phyloP scores from a whole-genome alignment of 75 land plant genomes.

The Cunninghamia lanceolata region DNA sequence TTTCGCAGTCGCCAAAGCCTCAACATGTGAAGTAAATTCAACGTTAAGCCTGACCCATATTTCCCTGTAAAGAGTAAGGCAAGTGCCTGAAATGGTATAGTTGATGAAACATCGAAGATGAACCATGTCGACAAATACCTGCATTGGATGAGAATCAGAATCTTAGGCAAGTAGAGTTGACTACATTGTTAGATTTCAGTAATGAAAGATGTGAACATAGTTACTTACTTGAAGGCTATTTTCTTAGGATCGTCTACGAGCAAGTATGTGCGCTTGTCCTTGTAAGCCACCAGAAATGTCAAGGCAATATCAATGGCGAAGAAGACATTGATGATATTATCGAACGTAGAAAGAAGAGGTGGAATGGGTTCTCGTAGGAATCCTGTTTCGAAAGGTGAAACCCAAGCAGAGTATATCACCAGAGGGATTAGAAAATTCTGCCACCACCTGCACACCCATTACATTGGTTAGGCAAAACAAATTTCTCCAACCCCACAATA shows the following conservation, averaged over 20 bases:
- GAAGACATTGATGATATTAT: constrained; percentile 53
- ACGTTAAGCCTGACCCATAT: constrained; percentile 13
- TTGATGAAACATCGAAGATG: constrained; percentile 30
- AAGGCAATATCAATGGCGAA: constrained; percentile 63
- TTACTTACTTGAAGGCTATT: constrained; percentile 36
- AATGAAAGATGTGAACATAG: too few species aligned
- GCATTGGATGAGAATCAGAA: background rate
- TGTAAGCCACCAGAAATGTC: constrained; percentile 68
- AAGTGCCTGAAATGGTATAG: constrained; percentile 19
- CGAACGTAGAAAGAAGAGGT: constrained; percentile 22
- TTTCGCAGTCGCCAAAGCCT: constrained; percentile 33
- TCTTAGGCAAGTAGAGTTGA: background rate
- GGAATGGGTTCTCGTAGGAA: constrained; percentile 21
- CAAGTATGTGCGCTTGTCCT: constrained; percentile 34
- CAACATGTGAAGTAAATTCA: constrained; percentile 17
- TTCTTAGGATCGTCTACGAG: constrained; percentile 47
- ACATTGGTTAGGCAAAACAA: too few species aligned
- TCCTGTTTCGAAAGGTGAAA: constrained; percentile 65
- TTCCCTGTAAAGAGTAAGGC: constrained; percentile 18
- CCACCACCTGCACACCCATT: constrained; percentile 47
- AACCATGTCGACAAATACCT: constrained; percentile 35
- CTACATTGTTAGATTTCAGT: background rate
- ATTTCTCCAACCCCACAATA: too few species aligned
- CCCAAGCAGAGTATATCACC: constrained; percentile 71
- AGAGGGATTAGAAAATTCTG: constrained; percentile 44